Conservation (phyloP, 2,329 filamentous ascomycete genomes). For the Colletotrichum scovillei region DNA sequence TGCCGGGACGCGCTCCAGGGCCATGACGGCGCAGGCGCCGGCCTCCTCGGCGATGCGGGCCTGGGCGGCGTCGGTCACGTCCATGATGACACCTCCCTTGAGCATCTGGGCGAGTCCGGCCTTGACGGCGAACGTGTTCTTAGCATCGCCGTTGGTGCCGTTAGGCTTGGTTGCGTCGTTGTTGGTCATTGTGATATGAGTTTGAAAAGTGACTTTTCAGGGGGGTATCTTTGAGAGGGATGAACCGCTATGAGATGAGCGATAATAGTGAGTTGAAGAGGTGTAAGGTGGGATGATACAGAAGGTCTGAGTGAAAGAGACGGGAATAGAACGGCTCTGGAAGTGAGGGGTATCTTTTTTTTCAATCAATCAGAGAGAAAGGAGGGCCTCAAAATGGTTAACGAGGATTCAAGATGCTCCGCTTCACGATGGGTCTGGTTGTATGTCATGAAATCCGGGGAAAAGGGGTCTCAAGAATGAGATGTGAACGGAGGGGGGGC, state of each 20-base stretch:
- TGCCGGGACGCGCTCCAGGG: constrained; percentile 94
- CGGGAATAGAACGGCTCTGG: constrained; percentile 28
- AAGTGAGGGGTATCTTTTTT: constrained; percentile 8
- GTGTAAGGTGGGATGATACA: not conserved
- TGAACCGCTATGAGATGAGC: not conserved
- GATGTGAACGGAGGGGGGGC: not conserved
- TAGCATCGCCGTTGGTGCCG: constrained; percentile 41
- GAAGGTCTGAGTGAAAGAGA: not conserved
- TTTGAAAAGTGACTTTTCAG: not conserved
- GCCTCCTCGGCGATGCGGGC: constrained; percentile 98
- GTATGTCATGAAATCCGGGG: constrained; percentile 18
- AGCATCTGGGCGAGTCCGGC: constrained; percentile 96
- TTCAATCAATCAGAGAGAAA: constrained; percentile 19
- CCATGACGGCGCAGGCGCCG: constrained; percentile 97
- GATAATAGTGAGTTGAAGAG: not conserved
- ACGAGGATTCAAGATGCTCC: constrained; percentile 10
- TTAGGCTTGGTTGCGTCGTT: constrained; percentile 23
- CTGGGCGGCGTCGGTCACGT: constrained; percentile 93
- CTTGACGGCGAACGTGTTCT: constrained; percentile 85
- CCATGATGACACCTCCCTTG: constrained; percentile 99
- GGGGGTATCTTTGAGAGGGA: not conserved
- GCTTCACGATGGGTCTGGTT: constrained; percentile 28
- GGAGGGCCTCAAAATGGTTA: constrained; percentile 10
- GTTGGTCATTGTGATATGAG: constrained; percentile 19
- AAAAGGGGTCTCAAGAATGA: not conserved